Conservation (phyloP, 2,329 filamentous ascomycete genomes). For the Keithomyces neogunnii region DNA sequence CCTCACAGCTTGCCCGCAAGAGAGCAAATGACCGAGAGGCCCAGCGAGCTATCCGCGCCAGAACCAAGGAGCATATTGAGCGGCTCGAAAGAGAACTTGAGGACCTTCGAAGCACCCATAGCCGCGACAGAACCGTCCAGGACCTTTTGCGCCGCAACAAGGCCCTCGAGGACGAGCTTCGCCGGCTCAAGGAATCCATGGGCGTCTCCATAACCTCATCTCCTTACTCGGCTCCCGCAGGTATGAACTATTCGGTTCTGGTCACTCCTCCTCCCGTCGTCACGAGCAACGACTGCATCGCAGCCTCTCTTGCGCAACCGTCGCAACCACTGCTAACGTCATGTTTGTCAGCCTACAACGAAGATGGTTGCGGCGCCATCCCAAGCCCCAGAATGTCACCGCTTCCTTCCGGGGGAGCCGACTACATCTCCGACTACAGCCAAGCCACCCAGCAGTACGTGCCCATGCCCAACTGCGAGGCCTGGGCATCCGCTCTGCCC, state of each 20-base stretch:
- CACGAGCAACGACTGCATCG: slow-evolving; percentile 3
- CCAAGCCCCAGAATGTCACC: slow-evolving; percentile 37
- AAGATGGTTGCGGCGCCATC: slow-evolving; percentile 29
- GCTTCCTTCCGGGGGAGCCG: slow-evolving; percentile 29
- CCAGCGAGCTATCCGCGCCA: slow-evolving; percentile 76
- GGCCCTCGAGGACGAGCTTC: slow-evolving; percentile 44
- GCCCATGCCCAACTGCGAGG: slow-evolving; percentile 33
- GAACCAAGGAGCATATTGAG: slow-evolving; percentile 82
- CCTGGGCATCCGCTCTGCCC: slow-evolving; percentile 36
- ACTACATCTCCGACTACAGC: slow-evolving; percentile 37
- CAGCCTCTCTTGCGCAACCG: slow-evolving; percentile 3
- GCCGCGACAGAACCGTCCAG: slow-evolving; percentile 42
- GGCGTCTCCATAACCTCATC: slow-evolving; percentile 32
- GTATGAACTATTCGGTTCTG: slow-evolving; percentile 21
- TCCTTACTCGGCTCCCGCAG: slow-evolving; percentile 30
- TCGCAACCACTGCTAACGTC: slow-evolving; percentile 12
- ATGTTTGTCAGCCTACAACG: slow-evolving; percentile 29
- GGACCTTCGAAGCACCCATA: slow-evolving; percentile 51
- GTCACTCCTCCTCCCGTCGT: not conserved
- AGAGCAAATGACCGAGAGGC: slow-evolving; percentile 87
- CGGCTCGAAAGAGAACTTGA: slow-evolving; percentile 65
- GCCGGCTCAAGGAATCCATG: slow-evolving; percentile 35
- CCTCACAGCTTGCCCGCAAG: slow-evolving; percentile 83
- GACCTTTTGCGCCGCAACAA: slow-evolving; percentile 43
- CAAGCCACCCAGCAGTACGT: slow-evolving; percentile 24